phyloP scores from a whole-genome alignment of 805 yeast genomes.

The Pichia cabralensis region DNA sequence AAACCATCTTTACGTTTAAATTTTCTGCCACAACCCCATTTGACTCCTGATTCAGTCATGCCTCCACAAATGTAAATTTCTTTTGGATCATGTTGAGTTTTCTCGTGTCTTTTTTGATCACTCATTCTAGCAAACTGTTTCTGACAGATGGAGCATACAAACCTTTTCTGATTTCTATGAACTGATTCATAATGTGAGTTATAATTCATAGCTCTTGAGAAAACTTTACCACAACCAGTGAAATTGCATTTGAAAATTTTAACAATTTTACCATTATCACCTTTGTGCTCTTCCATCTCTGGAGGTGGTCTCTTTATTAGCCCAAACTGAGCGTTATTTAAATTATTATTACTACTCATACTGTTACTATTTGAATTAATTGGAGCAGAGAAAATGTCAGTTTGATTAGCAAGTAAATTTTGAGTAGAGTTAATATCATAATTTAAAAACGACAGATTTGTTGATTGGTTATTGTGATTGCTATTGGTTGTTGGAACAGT shows the following conservation, averaged over 20 bases:
- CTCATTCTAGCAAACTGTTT: constrained; percentile 26
- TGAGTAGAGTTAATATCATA: too few relatives aligned
- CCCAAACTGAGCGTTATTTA: constrained; percentile 2
- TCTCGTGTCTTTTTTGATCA: constrained; percentile 27
- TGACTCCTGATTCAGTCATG: constrained; percentile 17
- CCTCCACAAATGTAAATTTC: constrained; percentile 24
- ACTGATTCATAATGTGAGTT: constrained; percentile 26
- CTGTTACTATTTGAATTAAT: too few relatives aligned
- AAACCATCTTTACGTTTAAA: constrained; percentile 28
- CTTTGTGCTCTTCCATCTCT: too few relatives aligned
- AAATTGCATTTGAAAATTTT: constrained; percentile 19
- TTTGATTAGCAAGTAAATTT: too few relatives aligned
- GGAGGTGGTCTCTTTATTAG: too few relatives aligned
- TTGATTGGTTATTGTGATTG: too few relatives aligned
- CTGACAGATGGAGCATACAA: constrained; percentile 21
- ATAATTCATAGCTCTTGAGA: constrained; percentile 26
- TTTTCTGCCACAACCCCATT: constrained; percentile 29
- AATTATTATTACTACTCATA: background rate
- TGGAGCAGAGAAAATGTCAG: too few relatives aligned
- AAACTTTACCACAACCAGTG: constrained; percentile 22
- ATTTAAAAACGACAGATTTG: too few relatives aligned
- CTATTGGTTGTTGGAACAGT: too few relatives aligned
- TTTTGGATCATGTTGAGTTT: constrained; percentile 22
- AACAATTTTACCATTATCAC: too few relatives aligned
- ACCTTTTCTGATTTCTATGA: constrained; percentile 27